These are phyloP conservation scores for Alternaria atra DNA, from an alignment of 2,329 filamentous ascomycete species.

Conservation along the genomic window DNA sequence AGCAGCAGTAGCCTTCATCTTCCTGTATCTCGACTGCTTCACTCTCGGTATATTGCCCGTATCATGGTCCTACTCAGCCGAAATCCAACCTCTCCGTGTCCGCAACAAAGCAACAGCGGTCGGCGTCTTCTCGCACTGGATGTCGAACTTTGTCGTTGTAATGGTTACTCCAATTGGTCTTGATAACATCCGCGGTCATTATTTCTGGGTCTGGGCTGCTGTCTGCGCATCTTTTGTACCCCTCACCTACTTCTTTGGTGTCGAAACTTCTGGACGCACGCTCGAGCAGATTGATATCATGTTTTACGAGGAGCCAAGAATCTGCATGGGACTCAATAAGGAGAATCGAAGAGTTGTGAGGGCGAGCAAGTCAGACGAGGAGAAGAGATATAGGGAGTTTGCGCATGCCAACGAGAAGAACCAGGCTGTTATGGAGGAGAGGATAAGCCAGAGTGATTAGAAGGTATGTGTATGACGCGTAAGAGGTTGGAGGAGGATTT, in stretches of 20 bases:
- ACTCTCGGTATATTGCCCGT: constrained; percentile 41
- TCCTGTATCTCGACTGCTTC: constrained; percentile 34
- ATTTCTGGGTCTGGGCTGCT: constrained; percentile 62
- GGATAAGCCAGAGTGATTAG: constrained; percentile 11
- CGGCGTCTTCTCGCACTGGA: constrained; percentile 60
- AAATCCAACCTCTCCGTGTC: constrained; percentile 60
- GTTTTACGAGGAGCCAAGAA: constrained; percentile 44
- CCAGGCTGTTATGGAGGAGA: constrained; percentile 9
- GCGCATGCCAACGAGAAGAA: constrained; percentile 23
- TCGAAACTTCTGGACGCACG: constrained; percentile 37
- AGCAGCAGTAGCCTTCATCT: constrained; percentile 54
- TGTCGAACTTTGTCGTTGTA: constrained; percentile 60
- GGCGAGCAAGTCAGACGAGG: constrained; percentile 31
- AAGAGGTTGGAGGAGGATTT: not conserved
- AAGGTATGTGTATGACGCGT: too few species aligned
- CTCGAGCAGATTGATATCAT: constrained; percentile 42
- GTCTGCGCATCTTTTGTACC: constrained; percentile 62
- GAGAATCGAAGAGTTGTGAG: constrained; percentile 34
- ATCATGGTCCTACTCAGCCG: constrained; percentile 61
- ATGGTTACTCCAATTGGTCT: constrained; percentile 59
- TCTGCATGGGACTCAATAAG: constrained; percentile 45
- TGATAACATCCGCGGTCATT: constrained; percentile 49
- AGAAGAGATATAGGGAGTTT: constrained; percentile 31
- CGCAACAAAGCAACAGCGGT: constrained; percentile 61
- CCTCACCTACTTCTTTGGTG: constrained; percentile 52